Conservation (phyloP, 2,329 filamentous ascomycete genomes). For the Penicillium digitatum region DNA sequence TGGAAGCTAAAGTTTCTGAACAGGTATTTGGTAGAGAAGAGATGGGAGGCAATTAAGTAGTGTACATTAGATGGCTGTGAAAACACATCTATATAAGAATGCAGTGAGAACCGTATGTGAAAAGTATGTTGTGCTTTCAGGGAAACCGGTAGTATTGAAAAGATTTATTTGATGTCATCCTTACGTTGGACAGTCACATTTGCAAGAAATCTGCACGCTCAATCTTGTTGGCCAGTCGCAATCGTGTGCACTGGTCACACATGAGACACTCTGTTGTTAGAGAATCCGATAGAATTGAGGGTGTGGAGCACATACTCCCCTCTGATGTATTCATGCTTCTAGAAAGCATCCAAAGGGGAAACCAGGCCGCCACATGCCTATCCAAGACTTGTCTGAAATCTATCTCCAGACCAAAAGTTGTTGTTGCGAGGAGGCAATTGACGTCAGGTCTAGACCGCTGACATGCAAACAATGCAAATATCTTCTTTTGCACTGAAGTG, state of each 20-base stretch:
- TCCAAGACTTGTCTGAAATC: conserved; percentile 8
- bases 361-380: conserved; percentile 11
- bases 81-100: conserved; percentile 24
- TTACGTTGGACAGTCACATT: conserved; percentile 22
- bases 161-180: conserved; percentile 31
- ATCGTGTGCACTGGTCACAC: conserved; percentile 14
- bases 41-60: not conserved
- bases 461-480: conserved; percentile 12
- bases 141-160: not conserved
- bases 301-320: conserved; percentile 10
- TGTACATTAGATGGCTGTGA: not conserved
- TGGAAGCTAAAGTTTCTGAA: not conserved
- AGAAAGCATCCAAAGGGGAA: not conserved
- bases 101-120: not conserved
- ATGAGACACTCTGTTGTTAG: conserved; percentile 3
- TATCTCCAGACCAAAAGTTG: conserved; percentile 10
- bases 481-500: too few species aligned
- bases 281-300: conserved; percentile 5
- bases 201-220: conserved; percentile 2
- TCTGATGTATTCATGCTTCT: conserved; percentile 7
- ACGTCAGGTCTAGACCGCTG: conserved; percentile 12
- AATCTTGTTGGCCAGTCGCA: conserved; percentile 6
- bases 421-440: conserved; percentile 11
- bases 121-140: not conserved
- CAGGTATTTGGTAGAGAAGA: not conserved